Conservation (phyloP, 352 stramenopile genomes). For the Globisporangium viniferum region DNA sequence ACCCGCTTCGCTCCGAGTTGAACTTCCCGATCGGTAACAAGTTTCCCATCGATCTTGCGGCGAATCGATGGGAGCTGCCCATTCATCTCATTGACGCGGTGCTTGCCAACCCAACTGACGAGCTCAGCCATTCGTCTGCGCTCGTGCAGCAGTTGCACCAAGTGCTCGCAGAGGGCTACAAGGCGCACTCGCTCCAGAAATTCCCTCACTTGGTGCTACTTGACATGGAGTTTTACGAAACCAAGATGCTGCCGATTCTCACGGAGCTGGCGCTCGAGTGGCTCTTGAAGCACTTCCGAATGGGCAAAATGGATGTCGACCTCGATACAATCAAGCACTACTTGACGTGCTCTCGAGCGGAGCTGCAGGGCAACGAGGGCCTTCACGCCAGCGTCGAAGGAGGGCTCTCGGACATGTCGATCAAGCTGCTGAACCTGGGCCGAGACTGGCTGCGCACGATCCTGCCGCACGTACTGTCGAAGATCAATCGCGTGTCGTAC, state of each 20-base stretch:
- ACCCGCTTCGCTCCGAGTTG: constrained; percentile 88
- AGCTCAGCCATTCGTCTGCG: constrained; percentile 12
- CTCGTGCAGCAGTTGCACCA: constrained; percentile 77
- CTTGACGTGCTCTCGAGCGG: constrained; percentile 50
- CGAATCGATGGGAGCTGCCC: constrained; percentile 90
- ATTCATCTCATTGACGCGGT: constrained; percentile 95
- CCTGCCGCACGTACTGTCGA: constrained; percentile 97
- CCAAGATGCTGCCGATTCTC: constrained; percentile 92
- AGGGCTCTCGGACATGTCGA: constrained; percentile 73
- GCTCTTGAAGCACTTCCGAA: constrained; percentile 86
- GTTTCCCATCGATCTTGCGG: constrained; percentile 86
- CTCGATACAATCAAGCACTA: constrained; percentile 65
- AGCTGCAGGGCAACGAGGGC: constrained; percentile 69
- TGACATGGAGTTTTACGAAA: constrained; percentile 95
- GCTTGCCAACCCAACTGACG: constrained; percentile 36
- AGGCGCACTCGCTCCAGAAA: constrained; percentile 92
- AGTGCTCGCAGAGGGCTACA: constrained; percentile 90
- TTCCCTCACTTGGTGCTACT: constrained; percentile 98
- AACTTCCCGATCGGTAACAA: constrained; percentile 93
- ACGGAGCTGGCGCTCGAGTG: constrained; percentile 83
- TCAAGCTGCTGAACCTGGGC: constrained; percentile 98
- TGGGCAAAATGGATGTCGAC: constrained; percentile 93
- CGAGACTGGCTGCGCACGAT: constrained; percentile 97
- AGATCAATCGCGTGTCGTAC: constrained; percentile 99
- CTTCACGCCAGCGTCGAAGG: constrained; percentile 79